Base-by-base conservation (phyloP, 352 stramenopile species). In the Pythium coloratum region DNA sequence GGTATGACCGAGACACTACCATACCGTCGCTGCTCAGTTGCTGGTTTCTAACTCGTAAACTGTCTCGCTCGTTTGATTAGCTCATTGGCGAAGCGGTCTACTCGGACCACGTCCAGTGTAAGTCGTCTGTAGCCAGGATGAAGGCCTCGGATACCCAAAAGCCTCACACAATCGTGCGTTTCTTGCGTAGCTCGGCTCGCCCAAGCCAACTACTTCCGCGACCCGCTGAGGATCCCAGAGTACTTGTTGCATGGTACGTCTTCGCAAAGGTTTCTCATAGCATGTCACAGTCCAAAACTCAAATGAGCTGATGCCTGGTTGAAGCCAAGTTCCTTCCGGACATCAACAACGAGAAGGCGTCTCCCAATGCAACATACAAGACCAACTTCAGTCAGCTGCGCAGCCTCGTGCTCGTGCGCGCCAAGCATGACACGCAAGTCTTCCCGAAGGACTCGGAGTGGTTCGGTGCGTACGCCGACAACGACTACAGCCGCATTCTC, bases 181-280 rank as follows among this genome's bases (percentile, higher is more conserved):
- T 53, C 3, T 32, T 30, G 6, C 32, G 12, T 55, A 94, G 86
- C 85, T 30, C 80, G 80, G 42, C 60, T 95, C 32, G 94, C 95
- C 32, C 95, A 98, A 74, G 82, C 92, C 32, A 97, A 98, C 69
- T 98, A 98, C 77, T 98, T 92, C 70, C 87, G 94, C 26, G 90
- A 98, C 71, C 92, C 94, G 12, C 73, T 82, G 20, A 78, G 79
- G 46, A 91, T 94, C 42, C 49, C 77, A 18, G 78, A 84, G 16
- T 96, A 92, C 54, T 67, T 94, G 14, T 73, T 79, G 10, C 72
- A 89, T 53, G 82, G 89, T 92, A 73, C 4, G 66, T 67, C 33
- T 8, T 67, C 38, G 20, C 20, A 24, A 24, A n/a, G 9, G 13
- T 46, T n/a, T 32, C 20, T 6, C 46, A 4, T 30, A 18, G 14